These are phyloP conservation scores for Cajanus cajan DNA, from an alignment of 306 rosid species.

Conservation along the genomic window DNA sequence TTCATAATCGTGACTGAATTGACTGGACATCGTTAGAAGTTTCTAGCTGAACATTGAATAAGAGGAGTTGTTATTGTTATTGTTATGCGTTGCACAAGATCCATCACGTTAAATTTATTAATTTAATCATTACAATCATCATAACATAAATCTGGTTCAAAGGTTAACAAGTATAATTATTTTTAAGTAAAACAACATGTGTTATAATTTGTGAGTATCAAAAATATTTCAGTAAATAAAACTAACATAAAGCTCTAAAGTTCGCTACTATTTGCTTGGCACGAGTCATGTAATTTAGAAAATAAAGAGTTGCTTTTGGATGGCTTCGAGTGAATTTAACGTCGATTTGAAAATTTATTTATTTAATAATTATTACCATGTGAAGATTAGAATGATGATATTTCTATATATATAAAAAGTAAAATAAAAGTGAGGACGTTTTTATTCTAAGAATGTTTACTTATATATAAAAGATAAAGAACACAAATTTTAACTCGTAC, in stretches of 20 bases:
- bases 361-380: neutral
- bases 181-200: no score
- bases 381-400: constrained; percentile 8
- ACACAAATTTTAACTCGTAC: neutral
- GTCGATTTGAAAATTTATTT: no score
- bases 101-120: neutral
- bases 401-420: neutral
- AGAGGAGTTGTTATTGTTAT: neutral
- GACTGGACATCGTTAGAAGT: neutral
- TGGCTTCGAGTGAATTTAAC: no score
- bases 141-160: neutral
- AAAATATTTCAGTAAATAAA: no score
- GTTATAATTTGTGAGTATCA: no score
- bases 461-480: constrained; percentile 3
- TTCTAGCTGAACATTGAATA: neutral
- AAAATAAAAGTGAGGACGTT: neutral
- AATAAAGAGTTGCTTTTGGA: no score
- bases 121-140: neutral
- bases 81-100: neutral
- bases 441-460: neutral
- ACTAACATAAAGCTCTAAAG: no score
- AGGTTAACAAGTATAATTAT: neutral
- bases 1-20: neutral
- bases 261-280: neutral
- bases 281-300: neutral